phyloP scores from a whole-genome alignment of 1,284 basidiomycete genomes.

The Ceratobasidium sp. region DNA sequence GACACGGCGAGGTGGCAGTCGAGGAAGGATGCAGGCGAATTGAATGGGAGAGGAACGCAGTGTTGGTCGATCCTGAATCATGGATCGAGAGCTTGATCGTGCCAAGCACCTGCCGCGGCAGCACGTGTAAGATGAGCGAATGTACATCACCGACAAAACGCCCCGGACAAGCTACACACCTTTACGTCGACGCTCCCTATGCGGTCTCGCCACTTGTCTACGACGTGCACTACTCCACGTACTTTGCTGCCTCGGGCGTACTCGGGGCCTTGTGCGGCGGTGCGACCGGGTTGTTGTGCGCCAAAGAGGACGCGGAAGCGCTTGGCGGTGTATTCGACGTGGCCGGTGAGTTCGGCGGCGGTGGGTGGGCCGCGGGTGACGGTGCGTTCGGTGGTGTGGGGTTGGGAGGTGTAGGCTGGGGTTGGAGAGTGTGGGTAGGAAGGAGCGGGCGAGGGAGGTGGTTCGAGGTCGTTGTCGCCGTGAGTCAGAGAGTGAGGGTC shows the following conservation, averaged over 20 bases:
- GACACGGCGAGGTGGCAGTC: constrained; percentile 10
- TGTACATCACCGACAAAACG: neutral
- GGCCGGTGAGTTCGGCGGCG: constrained; percentile 39
- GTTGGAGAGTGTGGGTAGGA: constrained; percentile 41
- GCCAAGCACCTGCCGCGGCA: constrained; percentile 32
- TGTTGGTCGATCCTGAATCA: constrained; percentile 34
- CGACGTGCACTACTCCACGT: constrained; percentile 37
- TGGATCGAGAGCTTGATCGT: constrained; percentile 43
- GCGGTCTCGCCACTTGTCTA: constrained; percentile 24
- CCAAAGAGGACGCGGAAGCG: constrained; percentile 43
- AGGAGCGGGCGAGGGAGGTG: constrained; percentile 26
- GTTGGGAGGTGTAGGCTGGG: constrained; percentile 45
- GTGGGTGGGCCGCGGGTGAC: constrained; percentile 41
- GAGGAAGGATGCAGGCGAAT: constrained; percentile 25
- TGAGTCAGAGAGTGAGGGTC: neutral
- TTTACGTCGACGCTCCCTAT: constrained; percentile 42
- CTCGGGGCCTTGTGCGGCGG: constrained; percentile 26
- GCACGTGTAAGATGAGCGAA: neutral
- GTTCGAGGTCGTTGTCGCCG: neutral
- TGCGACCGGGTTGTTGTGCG: constrained; percentile 28
- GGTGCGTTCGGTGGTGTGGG: constrained; percentile 40
- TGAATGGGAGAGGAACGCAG: constrained; percentile 19
- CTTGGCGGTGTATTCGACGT: constrained; percentile 40
- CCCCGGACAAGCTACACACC: constrained; percentile 25
- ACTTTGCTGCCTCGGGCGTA: constrained; percentile 44